phyloP scores from a whole-genome alignment of 305 asterid genomes.

The Euphrasia arctica region DNA sequence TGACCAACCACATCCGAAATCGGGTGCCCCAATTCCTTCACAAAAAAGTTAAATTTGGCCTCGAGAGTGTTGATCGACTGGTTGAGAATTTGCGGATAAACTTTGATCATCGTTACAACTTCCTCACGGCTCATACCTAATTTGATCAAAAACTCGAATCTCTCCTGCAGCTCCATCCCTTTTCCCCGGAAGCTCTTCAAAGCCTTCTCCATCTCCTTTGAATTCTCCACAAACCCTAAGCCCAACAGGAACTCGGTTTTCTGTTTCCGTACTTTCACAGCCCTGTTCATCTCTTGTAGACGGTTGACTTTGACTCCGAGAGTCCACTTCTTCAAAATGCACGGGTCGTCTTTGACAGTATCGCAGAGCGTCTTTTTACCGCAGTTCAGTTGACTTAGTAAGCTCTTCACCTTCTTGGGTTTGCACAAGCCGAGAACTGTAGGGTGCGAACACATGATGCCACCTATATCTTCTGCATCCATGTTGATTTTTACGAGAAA shows the following conservation, averaged over 20 bases:
- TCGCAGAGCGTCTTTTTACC: conserved; percentile 47
- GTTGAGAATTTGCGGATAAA: conserved; percentile 61
- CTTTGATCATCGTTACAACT: conserved; percentile 47
- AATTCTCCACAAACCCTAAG: conserved; percentile 63
- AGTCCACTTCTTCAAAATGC: conserved; percentile 47
- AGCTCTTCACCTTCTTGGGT: conserved; percentile 44
- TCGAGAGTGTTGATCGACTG: conserved; percentile 50
- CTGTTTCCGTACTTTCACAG: conserved; percentile 29
- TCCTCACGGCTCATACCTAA: conserved; percentile 55
- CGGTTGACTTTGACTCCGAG: conserved; percentile 41
- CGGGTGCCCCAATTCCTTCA: conserved; percentile 51
- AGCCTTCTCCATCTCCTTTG: conserved; percentile 59
- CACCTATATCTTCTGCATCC: conserved; percentile 47
- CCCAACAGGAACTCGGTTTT: conserved; percentile 58
- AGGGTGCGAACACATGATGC: conserved; percentile 38
- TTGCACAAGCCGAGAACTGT: conserved; percentile 55
- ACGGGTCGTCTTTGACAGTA: conserved; percentile 56
- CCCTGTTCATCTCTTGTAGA: conserved; percentile 28
- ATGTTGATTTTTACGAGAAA: conserved; percentile 55
- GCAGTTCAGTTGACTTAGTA: conserved; percentile 32
- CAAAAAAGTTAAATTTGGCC: conserved; percentile 49
- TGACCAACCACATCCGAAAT: conserved; percentile 44
- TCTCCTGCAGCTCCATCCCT: conserved; percentile 67
- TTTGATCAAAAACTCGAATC: conserved; percentile 62
- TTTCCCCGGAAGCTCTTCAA: conserved; percentile 52